phyloP scores from a whole-genome alignment of 768 basidiomycete genomes.

The Trametes sanguinea region DNA sequence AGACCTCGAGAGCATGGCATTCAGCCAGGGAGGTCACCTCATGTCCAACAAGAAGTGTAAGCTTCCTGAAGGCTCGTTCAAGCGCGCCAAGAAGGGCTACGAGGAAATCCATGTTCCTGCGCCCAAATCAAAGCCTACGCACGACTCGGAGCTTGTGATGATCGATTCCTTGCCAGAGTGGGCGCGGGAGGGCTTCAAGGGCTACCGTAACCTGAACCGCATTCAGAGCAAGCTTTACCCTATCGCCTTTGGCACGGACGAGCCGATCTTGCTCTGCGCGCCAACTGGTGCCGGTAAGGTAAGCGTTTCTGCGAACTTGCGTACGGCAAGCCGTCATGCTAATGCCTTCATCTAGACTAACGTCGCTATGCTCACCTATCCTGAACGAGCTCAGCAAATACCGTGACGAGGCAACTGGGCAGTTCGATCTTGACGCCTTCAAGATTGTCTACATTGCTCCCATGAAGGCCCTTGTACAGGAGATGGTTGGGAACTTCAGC shows the following conservation, averaged over 20 bases:
- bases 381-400: conserved; percentile 88
- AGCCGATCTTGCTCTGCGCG: conserved; percentile 93
- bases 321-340: neutral
- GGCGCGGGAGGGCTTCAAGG: conserved; percentile 83
- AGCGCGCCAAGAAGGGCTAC: conserved; percentile 93
- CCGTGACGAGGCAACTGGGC: conserved; percentile 78
- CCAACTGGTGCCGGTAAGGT: conserved; percentile 99
- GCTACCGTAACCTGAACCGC: conserved; percentile 79
- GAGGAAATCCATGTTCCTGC: conserved; percentile 98
- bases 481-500: conserved; percentile 96
- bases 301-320: conserved; percentile 25
- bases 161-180: conserved; percentile 77
- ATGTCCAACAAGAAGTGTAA: conserved; percentile 99
- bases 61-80: conserved; percentile 96
- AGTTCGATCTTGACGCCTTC: conserved; percentile 85
- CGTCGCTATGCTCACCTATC: conserved; percentile 94
- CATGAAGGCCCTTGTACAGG: conserved; percentile 99
- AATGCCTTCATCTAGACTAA: conserved; percentile 69
- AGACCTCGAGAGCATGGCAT: conserved; percentile 94
- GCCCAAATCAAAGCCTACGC: conserved; percentile 73
- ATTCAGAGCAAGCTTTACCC: conserved; percentile 94
- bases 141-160: conserved; percentile 69
- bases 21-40: conserved; percentile 91
- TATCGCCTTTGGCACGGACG: conserved; percentile 90
- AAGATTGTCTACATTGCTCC: conserved; percentile 98